phyloP scores from a whole-genome alignment of 2,329 filamentous ascomycete species.

The Ceratocystis variospora region DNA sequence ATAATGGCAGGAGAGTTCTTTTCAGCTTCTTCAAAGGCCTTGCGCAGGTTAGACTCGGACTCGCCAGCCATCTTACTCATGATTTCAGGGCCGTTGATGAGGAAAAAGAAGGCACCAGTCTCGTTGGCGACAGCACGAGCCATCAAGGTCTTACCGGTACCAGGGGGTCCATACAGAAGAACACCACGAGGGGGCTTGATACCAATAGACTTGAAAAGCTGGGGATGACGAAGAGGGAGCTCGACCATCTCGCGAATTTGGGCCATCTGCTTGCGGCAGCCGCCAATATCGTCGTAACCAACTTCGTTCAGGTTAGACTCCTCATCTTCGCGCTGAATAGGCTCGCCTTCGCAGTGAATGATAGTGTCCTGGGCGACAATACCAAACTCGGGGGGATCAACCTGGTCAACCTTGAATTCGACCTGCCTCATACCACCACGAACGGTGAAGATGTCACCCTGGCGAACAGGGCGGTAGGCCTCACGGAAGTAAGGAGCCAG shows the following conservation, averaged over 20 bases:
- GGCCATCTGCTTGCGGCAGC: conserved; percentile 98
- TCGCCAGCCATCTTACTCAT: conserved; percentile 99
- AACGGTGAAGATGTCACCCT: conserved; percentile 95
- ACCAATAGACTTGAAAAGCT: conserved; percentile 99
- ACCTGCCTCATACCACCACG: conserved; percentile 98
- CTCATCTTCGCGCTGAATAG: conserved; percentile 93
- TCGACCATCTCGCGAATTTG: conserved; percentile 98
- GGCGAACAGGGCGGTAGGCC: conserved; percentile 91
- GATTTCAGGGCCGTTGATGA: conserved; percentile 98
- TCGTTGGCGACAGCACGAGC: conserved; percentile 97
- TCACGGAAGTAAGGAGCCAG: conserved; percentile 99
- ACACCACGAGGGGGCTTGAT: conserved; percentile 99
- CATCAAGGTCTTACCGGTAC: conserved; percentile 99
- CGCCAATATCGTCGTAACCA: conserved; percentile 97
- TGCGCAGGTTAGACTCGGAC: conserved; percentile 93
- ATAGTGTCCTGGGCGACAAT: conserved; percentile 98
- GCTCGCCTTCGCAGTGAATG: conserved; percentile 94
- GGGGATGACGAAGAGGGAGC: conserved; percentile 87
- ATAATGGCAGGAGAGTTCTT: conserved; percentile 99
- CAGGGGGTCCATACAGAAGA: conserved; percentile 86
- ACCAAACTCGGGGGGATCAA: conserved; percentile 94
- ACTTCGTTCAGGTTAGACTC: conserved; percentile 99
- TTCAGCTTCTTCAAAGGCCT: conserved; percentile 98
- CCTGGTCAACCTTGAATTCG: conserved; percentile 98
- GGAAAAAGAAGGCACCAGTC: conserved; percentile 97